Percentiles rank a stretch among this genome's conserved stretches.
Conservation (phyloP, 2,329 filamentous ascomycete species). For the Penicillium polonicum region DNA sequence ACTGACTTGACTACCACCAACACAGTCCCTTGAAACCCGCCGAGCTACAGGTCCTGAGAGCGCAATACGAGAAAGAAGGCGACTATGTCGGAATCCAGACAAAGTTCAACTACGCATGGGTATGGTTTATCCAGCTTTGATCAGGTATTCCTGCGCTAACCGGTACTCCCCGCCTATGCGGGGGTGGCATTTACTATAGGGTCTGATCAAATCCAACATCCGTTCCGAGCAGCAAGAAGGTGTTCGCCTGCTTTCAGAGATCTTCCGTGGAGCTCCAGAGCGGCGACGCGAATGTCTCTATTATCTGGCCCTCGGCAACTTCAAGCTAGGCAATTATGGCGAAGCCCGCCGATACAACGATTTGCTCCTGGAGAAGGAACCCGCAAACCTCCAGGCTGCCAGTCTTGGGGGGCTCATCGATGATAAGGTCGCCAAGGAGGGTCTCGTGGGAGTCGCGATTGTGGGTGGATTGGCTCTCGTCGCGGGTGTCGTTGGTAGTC, state of each 20-base stretch:
- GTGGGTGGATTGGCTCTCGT: constrained; percentile 89
- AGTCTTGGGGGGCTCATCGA: constrained; percentile 88
- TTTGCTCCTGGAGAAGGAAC: constrained; percentile 83
- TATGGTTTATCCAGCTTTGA: constrained; percentile 46
- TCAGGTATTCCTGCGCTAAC: constrained; percentile 2
- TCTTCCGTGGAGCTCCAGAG: constrained; percentile 91
- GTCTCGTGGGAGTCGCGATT: constrained; percentile 90
- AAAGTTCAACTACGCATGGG: constrained; percentile 99
- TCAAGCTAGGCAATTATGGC: constrained; percentile 96
- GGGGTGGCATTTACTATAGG: constrained; percentile 51
- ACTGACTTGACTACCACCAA: constrained; percentile 11
- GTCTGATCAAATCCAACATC: constrained; percentile 86
- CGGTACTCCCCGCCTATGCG: constrained; percentile 13
- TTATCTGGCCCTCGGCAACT: constrained; percentile 95
- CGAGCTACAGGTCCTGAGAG: constrained; percentile 86
- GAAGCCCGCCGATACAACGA: constrained; percentile 96
- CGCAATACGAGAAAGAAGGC: constrained; percentile 96
- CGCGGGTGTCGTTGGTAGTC: constrained; percentile 86
- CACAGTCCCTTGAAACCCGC: constrained; percentile 84
- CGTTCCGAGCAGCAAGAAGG: constrained; percentile 90
- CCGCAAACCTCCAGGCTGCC: constrained; percentile 82
- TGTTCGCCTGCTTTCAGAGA: constrained; percentile 89
- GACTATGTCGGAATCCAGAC: constrained; percentile 96
- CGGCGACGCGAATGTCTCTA: constrained; percentile 96
- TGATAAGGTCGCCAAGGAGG: constrained; percentile 93